Percentiles rank a stretch among this genome's conserved stretches.
Evolutionary conservation across 495 filamentous ascomycete genomes (phyloP).

Genomic region (Cudoniella acicularis): DNA sequence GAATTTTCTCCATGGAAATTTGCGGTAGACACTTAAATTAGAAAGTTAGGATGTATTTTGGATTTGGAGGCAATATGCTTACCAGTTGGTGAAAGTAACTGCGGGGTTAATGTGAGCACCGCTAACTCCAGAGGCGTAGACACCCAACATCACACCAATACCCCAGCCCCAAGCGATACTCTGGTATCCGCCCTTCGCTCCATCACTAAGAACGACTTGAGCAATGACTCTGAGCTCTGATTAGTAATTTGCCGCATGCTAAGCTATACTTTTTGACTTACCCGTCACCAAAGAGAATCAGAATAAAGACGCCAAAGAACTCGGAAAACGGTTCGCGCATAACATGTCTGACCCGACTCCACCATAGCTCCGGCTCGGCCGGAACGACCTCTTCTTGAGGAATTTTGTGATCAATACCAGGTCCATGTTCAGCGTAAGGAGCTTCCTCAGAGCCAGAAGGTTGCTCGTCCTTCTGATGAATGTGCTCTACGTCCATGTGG

Average conservation of each 20-base stretch:
- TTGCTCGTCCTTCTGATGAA: not conserved
- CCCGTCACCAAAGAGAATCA: conserved; percentile 63
- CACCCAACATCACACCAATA: conserved; percentile 62
- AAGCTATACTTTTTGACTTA: not conserved
- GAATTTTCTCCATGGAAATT: conserved; percentile 57
- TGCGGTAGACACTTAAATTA: conserved; percentile 55
- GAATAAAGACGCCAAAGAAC: conserved; percentile 60
- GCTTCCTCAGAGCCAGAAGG: not conserved
- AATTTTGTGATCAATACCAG: conserved; percentile 22
- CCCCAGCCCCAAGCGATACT: conserved; percentile 44
- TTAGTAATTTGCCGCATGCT: conserved; percentile 33
- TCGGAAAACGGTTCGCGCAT: conserved; percentile 58
- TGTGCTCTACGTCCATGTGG: not conserved
- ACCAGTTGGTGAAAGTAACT: conserved; percentile 49
- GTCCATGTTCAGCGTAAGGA: conserved; percentile 21
- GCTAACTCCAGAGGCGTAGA: conserved; percentile 54
- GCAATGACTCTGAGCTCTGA: conserved; percentile 34
- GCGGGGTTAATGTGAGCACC: conserved; percentile 65
- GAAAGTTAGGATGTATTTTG: not conserved
- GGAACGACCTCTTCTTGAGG: conserved; percentile 15
- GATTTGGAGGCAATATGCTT: not conserved
- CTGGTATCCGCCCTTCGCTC: conserved; percentile 37
- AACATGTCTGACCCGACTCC: conserved; percentile 34
- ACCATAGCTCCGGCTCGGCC: conserved; percentile 34
- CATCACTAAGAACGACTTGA: conserved; percentile 21